Base-by-base conservation (phyloP, 768 basidiomycete genomes). In the Mycena albidolilacea region DNA sequence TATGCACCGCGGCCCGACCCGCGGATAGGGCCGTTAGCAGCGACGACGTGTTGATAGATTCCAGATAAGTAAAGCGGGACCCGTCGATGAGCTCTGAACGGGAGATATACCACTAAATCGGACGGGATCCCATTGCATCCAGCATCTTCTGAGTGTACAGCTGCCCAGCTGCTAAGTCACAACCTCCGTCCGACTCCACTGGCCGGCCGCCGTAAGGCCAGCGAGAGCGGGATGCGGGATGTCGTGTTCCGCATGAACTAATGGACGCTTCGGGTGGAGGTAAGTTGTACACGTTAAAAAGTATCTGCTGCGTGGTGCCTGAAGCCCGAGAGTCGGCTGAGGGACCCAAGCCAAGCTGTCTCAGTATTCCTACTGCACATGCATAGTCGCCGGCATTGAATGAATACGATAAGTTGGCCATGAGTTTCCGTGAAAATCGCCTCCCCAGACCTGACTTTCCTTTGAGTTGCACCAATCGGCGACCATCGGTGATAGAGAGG, bases 1-100 rank as follows among this genome's bases (percentile, higher is more conserved):
- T 21, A 54, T 19, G 52, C 50, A 19, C 38, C 58, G 37, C 14
- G 58, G 58, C 3, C 10, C 59, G 19, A 30, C 23, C 21, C 54
- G 5, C 21, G 21, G 54, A 30, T 30, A 30, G 7, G 9, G 54
- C 30, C 1, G 41, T 8, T 15, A 57, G 35, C 30, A 30, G 30
- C 30, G 30, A n/a, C n/a, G n/a, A 30, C 17, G 48, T 64, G 48
- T 19, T 17, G 5, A 14, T 6, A 60, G 52, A 38, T 64, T 52
- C 63, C 48, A 17, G 46, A 64, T 50, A 64, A 48, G 63, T 64
- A n/a, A 14, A 64, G 7, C 12, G 19, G n/a, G 63, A 30, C 63
- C 63, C 44, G 43, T 7, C 37, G 35, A 7, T 15, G 55, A 30
- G 15, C 23, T 37, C 12, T 21, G 23, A 35, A 30, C 54, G 54